A percentile compares a stretch with the other conserved stretches of the same genome.
These are phyloP conservation scores for Kwoniella sp. DNA, from an alignment of 768 basidiomycete species.

Conservation along the genomic window DNA sequence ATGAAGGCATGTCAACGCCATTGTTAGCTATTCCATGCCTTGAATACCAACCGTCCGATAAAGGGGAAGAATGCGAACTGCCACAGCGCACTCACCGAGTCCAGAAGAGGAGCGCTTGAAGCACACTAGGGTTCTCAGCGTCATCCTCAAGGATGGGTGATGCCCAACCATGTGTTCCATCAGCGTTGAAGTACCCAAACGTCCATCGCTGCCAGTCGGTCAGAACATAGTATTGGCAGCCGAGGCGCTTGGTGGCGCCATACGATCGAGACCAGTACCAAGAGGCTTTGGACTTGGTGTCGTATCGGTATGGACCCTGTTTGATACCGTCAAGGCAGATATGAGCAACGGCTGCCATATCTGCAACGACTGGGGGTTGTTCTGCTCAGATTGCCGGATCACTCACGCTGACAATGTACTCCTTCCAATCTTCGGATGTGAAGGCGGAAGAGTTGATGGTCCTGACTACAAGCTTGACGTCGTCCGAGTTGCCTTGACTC, in stretches of 20 bases:
- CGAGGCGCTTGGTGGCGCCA: constrained; percentile 48
- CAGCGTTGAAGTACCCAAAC: constrained; percentile 54
- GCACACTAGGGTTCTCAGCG: constrained; percentile 39
- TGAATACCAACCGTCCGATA: no score
- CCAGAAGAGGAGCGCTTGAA: constrained; percentile 55
- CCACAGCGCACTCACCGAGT: constrained; percentile 30
- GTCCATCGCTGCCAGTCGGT: constrained; percentile 57
- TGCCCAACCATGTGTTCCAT: constrained; percentile 40
- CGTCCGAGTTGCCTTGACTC: constrained; percentile 43
- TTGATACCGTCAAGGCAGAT: no score
- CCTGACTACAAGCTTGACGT: constrained; percentile 53
- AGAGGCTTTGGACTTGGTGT: constrained; percentile 56
- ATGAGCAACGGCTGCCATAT: no score
- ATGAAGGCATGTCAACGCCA: not conserved
- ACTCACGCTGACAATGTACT: constrained; percentile 53
- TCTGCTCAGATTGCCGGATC: not conserved
- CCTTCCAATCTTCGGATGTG: constrained; percentile 53
- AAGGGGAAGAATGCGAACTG: not conserved
- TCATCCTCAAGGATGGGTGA: constrained; percentile 39
- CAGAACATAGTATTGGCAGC: constrained; percentile 52
- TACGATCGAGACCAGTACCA: constrained; percentile 57
- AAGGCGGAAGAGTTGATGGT: constrained; percentile 55
- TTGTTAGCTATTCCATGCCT: no score
- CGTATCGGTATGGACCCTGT: constrained; percentile 54
- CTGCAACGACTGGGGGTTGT: no score